Percentiles rank a stretch among this genome's conserved stretches.
Evolutionary conservation across 148 eudicot species (phyloP).

Genomic region (Tetragonia tetragonoides): DNA sequence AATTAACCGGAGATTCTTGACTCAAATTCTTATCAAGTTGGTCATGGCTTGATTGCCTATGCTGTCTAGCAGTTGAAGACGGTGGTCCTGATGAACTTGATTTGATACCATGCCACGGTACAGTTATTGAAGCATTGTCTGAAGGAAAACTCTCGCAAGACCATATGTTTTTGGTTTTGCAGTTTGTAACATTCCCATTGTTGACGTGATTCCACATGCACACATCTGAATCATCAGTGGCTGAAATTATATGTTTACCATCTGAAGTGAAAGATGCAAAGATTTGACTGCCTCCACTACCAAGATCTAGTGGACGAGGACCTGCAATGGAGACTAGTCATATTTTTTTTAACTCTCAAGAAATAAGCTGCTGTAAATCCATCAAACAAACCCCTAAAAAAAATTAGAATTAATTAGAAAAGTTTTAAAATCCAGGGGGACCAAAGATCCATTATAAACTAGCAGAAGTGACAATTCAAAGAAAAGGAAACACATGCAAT

Average conservation of each 20-base stretch:
- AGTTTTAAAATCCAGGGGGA: too few relatives aligned
- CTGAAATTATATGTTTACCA: conserved; percentile 68
- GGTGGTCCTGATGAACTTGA: conserved; percentile 22
- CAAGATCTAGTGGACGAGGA: conserved; percentile 21
- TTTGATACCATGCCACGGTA: conserved; percentile 71
- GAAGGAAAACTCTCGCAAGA: conserved; percentile 61
- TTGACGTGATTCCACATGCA: conserved; percentile 53
- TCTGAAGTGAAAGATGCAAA: conserved; percentile 74
- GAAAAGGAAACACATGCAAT: not conserved
- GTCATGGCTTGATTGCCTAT: not conserved
- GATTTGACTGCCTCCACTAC: conserved; percentile 34
- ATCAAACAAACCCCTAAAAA: not conserved
- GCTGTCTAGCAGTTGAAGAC: not conserved
- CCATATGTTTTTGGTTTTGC: conserved; percentile 39
- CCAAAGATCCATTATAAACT: not conserved
- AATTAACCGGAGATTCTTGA: conserved; percentile 22
- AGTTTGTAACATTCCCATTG: conserved; percentile 28
- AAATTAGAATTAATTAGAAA: too few relatives aligned
- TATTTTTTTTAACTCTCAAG: not conserved
- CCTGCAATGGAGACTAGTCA: not conserved
- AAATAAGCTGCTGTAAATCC: not conserved
- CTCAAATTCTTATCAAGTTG: conserved; percentile 22
- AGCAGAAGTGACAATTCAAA: not conserved
- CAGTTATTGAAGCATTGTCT: conserved; percentile 45
- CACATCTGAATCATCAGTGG: conserved; percentile 60